Conservation (phyloP, 192 early-diverging fungal genomes). For the Glomus cerebriforme region DNA sequence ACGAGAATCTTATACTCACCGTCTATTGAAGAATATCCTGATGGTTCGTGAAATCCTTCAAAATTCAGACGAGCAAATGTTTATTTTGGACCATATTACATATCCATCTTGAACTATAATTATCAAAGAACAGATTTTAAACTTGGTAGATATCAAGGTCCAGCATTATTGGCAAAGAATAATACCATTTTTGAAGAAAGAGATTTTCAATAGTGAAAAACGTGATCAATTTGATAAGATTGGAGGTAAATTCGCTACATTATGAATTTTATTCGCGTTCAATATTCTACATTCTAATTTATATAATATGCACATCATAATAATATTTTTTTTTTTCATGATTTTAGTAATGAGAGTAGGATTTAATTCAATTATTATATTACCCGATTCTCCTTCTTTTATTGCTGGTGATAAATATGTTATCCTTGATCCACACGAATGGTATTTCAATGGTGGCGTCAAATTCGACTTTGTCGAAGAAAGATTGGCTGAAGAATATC, state of each 20-base stretch:
- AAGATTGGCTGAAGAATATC: neutral
- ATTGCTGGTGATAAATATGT: conserved; percentile 37
- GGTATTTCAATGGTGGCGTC: conserved; percentile 33
- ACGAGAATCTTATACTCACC: conserved; percentile 34
- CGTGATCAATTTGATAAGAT: conserved; percentile 3
- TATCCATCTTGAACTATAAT: neutral
- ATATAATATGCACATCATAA: too few relatives aligned
- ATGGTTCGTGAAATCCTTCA: conserved; percentile 48
- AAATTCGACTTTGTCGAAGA: conserved; percentile 27
- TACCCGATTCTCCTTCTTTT: conserved; percentile 41
- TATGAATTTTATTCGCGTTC: too few relatives aligned
- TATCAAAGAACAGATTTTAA: too few relatives aligned
- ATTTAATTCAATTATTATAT: conserved; percentile 39
- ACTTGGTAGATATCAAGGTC: conserved; percentile 30
- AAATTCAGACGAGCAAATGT: conserved; percentile 34
- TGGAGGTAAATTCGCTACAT: neutral
- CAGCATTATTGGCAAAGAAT: conserved; percentile 31
- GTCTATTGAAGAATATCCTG: conserved; percentile 47
- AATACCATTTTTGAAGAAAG: conserved; percentile 26
- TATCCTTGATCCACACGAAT: conserved; percentile 41
- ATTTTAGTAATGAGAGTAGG: neutral
- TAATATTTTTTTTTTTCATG: too few relatives aligned
- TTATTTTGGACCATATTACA: conserved; percentile 8
- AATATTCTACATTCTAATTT: too few relatives aligned
- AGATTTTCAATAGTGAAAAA: conserved; percentile 35